Percentiles rank a stretch among this genome's conserved stretches.
Conservation (phyloP, 257 asterid species). For the Mitragyna speciosa region DNA sequence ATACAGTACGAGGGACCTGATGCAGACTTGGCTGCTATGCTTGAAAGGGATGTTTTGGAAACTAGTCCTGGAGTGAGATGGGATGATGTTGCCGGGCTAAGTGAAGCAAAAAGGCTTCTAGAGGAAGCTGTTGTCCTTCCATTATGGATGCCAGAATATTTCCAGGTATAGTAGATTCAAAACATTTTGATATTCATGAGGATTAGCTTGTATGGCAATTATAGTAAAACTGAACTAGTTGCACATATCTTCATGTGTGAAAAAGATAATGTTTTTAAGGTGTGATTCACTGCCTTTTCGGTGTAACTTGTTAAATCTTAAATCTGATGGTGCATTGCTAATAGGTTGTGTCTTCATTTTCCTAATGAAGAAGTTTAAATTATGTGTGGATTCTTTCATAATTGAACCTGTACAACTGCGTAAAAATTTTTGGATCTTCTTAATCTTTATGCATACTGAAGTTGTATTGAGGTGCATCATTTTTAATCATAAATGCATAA, state of each 20-base stretch:
- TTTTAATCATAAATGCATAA: not conserved
- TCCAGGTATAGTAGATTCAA: slow-evolving; percentile 64
- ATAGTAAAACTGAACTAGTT: not conserved
- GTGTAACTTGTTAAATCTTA: not conserved
- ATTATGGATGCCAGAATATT: slow-evolving; percentile 98
- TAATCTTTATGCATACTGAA: not conserved
- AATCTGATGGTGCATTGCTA: not conserved
- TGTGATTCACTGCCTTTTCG: not conserved
- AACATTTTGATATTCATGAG: slow-evolving; percentile 7
- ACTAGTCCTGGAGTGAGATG: slow-evolving; percentile 94
- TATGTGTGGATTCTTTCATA: not conserved
- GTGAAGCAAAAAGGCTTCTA: slow-evolving; percentile 91
- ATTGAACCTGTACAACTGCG: not conserved
- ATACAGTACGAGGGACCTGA: slow-evolving; percentile 96
- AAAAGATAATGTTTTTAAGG: not conserved
- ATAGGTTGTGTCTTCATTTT: not conserved
- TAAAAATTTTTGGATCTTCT: not conserved
- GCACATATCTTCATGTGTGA: not conserved
- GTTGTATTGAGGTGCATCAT: not conserved
- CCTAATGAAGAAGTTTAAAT: not conserved
- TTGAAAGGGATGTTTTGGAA: slow-evolving; percentile 96
- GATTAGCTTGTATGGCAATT: slow-evolving; percentile 6
- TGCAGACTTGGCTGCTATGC: slow-evolving; percentile 98
- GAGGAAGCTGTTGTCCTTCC: slow-evolving; percentile 99
- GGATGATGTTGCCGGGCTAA: slow-evolving; percentile 98